Base-by-base conservation (phyloP, 176 grass and related monocot species). In the Carex scoparia region DNA sequence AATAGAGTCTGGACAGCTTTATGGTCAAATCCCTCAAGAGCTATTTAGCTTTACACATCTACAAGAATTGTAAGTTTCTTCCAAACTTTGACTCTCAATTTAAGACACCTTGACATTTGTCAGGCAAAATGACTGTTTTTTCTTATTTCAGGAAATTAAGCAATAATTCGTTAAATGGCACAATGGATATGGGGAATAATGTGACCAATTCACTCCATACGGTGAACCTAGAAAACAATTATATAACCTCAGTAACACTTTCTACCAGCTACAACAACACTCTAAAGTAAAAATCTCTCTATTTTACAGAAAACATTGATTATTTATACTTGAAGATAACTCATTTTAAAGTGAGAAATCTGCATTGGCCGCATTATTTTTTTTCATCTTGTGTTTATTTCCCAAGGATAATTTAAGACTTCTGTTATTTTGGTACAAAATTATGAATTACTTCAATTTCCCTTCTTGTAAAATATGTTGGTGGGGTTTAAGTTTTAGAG, bases 161-260 rank as follows among this genome's bases (percentile, higher is more conserved):
- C 37, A 70, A 92, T 83, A 98, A 98, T 84, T 28, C 84, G 54
- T 86, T 98, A 64, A 93, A 92, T 68, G 91, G 69, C 51, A 95
- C 89, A 1, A 91, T 98, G 82, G 83, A 86, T 75, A 88, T 98
- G 88, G 93, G 93, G 8, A 85, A 54, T 42, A 77, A 84, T 60
- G 70, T 89, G 67, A 89, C 55, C 7, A 16, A 10, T 0, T 35
- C 33, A 35, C 81, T 94, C 23, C 0, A 85, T n/a, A 18, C 51
- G 73, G 88, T 98, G 4, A 89, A 91, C 61, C 18, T 98, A 12
- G 72, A 30, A 82, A 71, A 89, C 77, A 98, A 98, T 69, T 13
- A 33, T 67, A 85, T 98, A 18, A 40, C 46, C 1, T 89, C 88
- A 61, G 8, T 91, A 63, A 74, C 31, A 55, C 42, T 89, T 70